Evolutionary conservation across 208 protist genomes (phyloP).

Genomic region (Trypanosoma grayi): DNA sequence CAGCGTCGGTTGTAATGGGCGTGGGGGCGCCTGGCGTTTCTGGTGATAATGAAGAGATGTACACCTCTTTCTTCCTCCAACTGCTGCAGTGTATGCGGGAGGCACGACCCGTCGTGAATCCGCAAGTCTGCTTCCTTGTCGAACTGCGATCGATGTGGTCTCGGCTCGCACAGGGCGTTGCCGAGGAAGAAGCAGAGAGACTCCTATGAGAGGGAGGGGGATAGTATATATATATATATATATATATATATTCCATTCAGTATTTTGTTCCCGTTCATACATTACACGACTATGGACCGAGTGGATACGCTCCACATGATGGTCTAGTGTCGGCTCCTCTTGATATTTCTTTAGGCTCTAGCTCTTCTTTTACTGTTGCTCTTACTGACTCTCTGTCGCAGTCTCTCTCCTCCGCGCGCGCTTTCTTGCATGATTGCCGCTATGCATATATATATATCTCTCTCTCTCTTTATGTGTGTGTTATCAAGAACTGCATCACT

Average conservation of each 20-base stretch:
- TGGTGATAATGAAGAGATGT: not conserved
- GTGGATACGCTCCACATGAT: too few species aligned
- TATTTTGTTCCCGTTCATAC: too few species aligned
- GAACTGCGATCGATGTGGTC: slow-evolving; percentile 62
- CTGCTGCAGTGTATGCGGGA: slow-evolving; percentile 39
- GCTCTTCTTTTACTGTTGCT: not conserved
- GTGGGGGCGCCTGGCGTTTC: too few species aligned
- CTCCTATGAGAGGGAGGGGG: not conserved
- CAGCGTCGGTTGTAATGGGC: not conserved
- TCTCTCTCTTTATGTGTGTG: not conserved
- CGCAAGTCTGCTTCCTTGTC: slow-evolving; percentile 66
- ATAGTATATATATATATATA: too few species aligned
- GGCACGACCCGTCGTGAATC: slow-evolving; percentile 46
- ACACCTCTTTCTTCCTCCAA: slow-evolving; percentile 15
- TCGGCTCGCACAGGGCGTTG: slow-evolving; percentile 5
- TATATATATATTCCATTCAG: too few species aligned
- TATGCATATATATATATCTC: too few species aligned
- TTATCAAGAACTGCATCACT: too few species aligned
- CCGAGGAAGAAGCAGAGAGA: not conserved
- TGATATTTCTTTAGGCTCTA: too few species aligned
- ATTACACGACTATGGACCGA: too few species aligned
- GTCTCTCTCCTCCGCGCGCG: too few species aligned
- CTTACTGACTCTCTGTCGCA: not conserved
- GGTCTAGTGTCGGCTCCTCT: too few species aligned
- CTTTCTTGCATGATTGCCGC: too few species aligned